Conservation (phyloP, 2,329 filamentous ascomycete species). For the Fusarium multiceps region DNA sequence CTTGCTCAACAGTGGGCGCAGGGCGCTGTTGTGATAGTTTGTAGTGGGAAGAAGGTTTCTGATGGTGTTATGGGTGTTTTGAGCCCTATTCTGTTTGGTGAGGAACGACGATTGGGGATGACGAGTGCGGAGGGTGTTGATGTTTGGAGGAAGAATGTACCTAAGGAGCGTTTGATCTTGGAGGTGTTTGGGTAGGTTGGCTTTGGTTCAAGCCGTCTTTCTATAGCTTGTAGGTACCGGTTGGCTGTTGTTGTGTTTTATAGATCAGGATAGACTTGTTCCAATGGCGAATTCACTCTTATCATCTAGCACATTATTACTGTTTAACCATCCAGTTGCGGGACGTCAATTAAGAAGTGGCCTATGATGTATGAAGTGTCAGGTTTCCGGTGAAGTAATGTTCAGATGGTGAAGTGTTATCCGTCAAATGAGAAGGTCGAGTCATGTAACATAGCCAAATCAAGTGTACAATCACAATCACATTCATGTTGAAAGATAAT, state of each 20-base stretch:
- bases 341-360: too few relatives aligned
- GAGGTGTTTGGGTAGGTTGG: constrained; percentile 5
- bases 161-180: constrained; percentile 9
- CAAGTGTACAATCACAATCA: too few relatives aligned
- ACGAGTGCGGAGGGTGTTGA: neutral
- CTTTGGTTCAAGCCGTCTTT: too few relatives aligned
- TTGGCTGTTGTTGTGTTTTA: neutral
- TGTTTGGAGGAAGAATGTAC: neutral
- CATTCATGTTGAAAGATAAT: neutral
- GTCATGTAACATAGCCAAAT: too few relatives aligned
- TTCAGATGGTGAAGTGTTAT: too few relatives aligned
- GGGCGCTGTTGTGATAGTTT: constrained; percentile 8
- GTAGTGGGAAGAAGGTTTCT: constrained; percentile 15
- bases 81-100: neutral
- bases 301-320: neutral
- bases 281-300: neutral
- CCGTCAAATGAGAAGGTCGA: too few relatives aligned
- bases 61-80: constrained; percentile 18
- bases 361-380: too few relatives aligned
- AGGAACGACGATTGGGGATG: neutral
- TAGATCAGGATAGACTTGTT: neutral
- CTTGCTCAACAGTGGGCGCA: constrained; percentile 4
- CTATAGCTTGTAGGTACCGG: too few relatives aligned
- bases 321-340: accelerated
- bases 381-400: too few relatives aligned